A percentile compares a stretch with the other conserved stretches of the same genome.
Conservation (phyloP, 306 rosid genomes). For the Cicer chorassanicum region DNA sequence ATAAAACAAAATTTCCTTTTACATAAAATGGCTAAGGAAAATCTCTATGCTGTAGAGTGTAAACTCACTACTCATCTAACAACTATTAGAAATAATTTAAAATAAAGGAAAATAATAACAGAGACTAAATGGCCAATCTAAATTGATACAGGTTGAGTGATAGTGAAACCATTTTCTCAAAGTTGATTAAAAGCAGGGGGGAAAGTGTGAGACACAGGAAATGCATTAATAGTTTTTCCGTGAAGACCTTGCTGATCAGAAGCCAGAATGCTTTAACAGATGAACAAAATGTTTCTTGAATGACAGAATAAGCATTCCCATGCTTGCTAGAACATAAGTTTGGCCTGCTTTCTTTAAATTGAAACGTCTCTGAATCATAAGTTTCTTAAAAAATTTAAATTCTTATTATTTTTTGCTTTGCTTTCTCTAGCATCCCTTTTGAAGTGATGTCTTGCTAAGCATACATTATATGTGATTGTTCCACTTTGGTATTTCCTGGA, state of each 20-base stretch:
- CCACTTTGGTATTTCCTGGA: constrained; percentile 26
- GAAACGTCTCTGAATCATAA: neutral
- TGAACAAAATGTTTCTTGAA: constrained; percentile 1
- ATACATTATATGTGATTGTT: neutral
- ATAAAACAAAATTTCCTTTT: constrained; percentile 12
- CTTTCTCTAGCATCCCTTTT: constrained; percentile 26
- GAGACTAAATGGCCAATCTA: constrained; percentile 5
- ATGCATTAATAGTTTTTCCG: neutral
- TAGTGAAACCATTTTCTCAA: neutral
- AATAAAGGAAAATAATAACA: constrained; percentile 16
- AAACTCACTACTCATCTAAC: constrained; percentile 7
- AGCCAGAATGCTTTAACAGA: constrained; percentile 3
- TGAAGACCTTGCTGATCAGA: neutral
- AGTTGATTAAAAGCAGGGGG: neutral
- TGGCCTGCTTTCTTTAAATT: constrained; percentile 15
- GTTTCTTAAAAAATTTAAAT: neutral
- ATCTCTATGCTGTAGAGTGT: constrained; percentile 6
- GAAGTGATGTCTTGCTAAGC: constrained; percentile 25
- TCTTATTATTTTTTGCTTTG: constrained; percentile 13
- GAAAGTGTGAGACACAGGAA: constrained; percentile 1
- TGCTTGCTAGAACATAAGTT: no score
- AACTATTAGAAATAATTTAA: constrained; percentile 26
- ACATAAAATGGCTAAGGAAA: constrained; percentile 26
- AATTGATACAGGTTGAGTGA: neutral
- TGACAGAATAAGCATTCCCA: constrained; percentile 22